Conservation (phyloP, 129 eudicot species). For the Tagetes erecta region DNA sequence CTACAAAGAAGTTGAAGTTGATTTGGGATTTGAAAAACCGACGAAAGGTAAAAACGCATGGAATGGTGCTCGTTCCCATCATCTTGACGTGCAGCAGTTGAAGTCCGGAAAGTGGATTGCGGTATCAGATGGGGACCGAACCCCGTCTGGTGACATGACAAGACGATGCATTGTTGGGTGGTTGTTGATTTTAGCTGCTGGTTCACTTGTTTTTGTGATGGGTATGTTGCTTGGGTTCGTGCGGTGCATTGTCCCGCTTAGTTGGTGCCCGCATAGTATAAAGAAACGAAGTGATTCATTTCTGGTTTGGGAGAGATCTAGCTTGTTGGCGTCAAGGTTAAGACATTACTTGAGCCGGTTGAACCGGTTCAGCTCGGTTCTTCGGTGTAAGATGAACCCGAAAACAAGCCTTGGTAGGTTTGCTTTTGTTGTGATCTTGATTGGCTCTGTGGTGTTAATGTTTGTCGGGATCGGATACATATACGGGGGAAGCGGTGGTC, state of each 20-base stretch:
- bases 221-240: slow-evolving; percentile 75
- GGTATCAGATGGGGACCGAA: slow-evolving; percentile 81
- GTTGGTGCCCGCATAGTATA: slow-evolving; percentile 44
- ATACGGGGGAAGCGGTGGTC: slow-evolving; percentile 77
- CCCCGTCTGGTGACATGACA: slow-evolving; percentile 65
- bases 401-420: slow-evolving; percentile 50
- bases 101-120: slow-evolving; percentile 72
- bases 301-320: slow-evolving; percentile 63
- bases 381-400: slow-evolving; percentile 66
- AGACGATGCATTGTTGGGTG: slow-evolving; percentile 59
- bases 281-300: slow-evolving; percentile 71
- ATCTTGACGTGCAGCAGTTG: slow-evolving; percentile 76
- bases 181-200: slow-evolving; percentile 46
- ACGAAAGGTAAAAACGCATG: slow-evolving; percentile 72
- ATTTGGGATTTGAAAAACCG: slow-evolving; percentile 48
- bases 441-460: slow-evolving; percentile 43
- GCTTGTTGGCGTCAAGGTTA: slow-evolving; percentile 33
- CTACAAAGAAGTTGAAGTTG: slow-evolving; percentile 68
- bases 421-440: slow-evolving; percentile 37
- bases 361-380: slow-evolving; percentile 50
- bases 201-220: slow-evolving; percentile 44
- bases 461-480: slow-evolving; percentile 52
- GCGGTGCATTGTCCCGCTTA: slow-evolving; percentile 60
- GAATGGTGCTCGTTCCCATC: slow-evolving; percentile 92
- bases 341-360: slow-evolving; percentile 40